phyloP scores from a whole-genome alignment of 441 rosid species.

The Dalechampia spathulata region DNA sequence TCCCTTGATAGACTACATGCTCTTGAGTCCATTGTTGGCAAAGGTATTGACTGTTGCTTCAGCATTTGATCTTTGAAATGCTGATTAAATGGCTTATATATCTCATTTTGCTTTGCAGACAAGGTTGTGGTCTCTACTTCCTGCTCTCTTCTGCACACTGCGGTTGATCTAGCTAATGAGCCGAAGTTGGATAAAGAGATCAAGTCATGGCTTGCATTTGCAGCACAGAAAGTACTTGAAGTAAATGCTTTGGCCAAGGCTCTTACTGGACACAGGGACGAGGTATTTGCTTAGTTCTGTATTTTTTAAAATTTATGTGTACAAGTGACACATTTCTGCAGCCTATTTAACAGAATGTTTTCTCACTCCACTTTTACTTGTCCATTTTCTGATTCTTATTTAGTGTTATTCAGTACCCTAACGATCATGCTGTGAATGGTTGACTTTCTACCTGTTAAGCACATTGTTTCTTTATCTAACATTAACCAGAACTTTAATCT shows the following conservation, averaged over 20 bases:
- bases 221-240: conserved; percentile 92
- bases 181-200: conserved; percentile 76
- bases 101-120: conserved; percentile 39
- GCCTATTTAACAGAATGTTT: no score
- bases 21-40: conserved; percentile 75
- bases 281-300: conserved; percentile 34
- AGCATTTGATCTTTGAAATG: not conserved
- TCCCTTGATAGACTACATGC: conserved; percentile 46
- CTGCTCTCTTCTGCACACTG: conserved; percentile 95
- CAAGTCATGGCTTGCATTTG: conserved; percentile 95
- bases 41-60: conserved; percentile 42
- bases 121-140: conserved; percentile 92
- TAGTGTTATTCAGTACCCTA: no score
- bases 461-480: no score
- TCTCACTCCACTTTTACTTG: no score
- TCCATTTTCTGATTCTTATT: no score
- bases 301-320: no score
- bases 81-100: no score
- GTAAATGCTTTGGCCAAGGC: conserved; percentile 89
- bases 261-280: conserved; percentile 63
- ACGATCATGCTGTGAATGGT: not conserved
- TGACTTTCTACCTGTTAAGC: not conserved
- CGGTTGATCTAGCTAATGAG: conserved; percentile 88
- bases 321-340: no score
- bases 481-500: no score